Conservation (phyloP, 345 rosid genomes). For the Melaleuca quinquenervia region DNA sequence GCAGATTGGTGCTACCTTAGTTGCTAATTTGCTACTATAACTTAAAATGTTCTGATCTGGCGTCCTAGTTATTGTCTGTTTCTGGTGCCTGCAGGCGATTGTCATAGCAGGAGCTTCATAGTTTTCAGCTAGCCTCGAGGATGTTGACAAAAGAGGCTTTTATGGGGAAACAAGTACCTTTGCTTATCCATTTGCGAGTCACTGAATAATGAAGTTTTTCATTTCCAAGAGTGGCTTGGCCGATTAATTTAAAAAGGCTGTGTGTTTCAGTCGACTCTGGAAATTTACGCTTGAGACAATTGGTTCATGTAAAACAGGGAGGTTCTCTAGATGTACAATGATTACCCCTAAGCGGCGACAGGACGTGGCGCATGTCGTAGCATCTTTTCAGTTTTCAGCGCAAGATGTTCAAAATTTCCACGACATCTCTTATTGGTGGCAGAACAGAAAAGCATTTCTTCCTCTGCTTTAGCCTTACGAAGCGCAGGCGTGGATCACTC, state of each 20-base stretch:
- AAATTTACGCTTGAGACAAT: background rate
- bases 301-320: background rate
- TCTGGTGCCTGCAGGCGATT: background rate
- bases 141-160: background rate
- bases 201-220: background rate
- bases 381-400: background rate
- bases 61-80: background rate
- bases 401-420: background rate
- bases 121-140: background rate
- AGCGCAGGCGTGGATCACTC: background rate
- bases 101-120: background rate
- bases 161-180: background rate
- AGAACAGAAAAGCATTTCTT: background rate
- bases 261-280: background rate
- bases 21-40: background rate
- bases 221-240: background rate
- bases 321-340: background rate
- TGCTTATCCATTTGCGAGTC: background rate
- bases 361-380: background rate
- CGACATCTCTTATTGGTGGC: background rate
- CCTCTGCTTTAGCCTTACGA: background rate
- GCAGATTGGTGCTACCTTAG: background rate
- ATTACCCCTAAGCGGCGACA: background rate
- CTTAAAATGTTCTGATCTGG: background rate
- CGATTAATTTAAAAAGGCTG: background rate